phyloP scores from a whole-genome alignment of 2,329 filamentous ascomycete species.

The Exophiala bonariae region DNA sequence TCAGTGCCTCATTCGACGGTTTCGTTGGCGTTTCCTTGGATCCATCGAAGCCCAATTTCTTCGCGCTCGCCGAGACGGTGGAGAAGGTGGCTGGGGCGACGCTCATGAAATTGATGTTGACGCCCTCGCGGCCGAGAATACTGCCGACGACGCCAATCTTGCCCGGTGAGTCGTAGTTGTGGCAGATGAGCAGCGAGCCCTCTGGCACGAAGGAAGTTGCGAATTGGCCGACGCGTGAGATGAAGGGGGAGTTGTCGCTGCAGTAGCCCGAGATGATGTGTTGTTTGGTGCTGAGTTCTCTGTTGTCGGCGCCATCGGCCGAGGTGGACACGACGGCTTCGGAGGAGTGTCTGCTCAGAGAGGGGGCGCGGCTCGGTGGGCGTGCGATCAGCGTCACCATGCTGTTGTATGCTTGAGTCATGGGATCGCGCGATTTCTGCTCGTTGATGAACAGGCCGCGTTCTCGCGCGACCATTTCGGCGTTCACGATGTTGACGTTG shows the following conservation, averaged over 20 bases:
- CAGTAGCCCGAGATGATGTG: constrained; percentile 52
- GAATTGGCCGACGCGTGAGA: constrained; percentile 73
- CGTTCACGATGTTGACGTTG: constrained; percentile 82
- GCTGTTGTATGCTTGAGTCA: constrained; percentile 66
- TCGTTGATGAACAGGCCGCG: constrained; percentile 78
- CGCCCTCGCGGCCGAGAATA: constrained; percentile 65
- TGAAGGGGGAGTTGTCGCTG: constrained; percentile 51
- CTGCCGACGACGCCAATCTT: constrained; percentile 80
- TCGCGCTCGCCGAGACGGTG: constrained; percentile 4
- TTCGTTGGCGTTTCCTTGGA: constrained; percentile 31
- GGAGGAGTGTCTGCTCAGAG: constrained; percentile 32
- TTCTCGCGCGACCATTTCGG: constrained; percentile 71
- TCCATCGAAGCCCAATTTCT: constrained; percentile 19
- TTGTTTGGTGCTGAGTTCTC: constrained; percentile 32
- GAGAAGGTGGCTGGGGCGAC: constrained; percentile 52
- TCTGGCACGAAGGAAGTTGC: constrained; percentile 71
- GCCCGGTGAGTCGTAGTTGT: constrained; percentile 78
- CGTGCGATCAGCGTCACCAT: constrained; percentile 68
- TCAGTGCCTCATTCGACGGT: constrained; percentile 63
- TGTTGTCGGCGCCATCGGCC: constrained; percentile 11
- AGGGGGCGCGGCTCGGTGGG: constrained; percentile 35
- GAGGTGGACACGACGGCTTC: background rate
- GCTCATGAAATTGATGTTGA: constrained; percentile 82
- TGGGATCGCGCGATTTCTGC: constrained; percentile 62
- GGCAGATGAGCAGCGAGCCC: constrained; percentile 72